Percentiles rank a stretch among this genome's conserved stretches.
phyloP scores from a whole-genome alignment of 192 early-diverging fungal genomes.

The Gaertneriomyces semiglobifer region DNA sequence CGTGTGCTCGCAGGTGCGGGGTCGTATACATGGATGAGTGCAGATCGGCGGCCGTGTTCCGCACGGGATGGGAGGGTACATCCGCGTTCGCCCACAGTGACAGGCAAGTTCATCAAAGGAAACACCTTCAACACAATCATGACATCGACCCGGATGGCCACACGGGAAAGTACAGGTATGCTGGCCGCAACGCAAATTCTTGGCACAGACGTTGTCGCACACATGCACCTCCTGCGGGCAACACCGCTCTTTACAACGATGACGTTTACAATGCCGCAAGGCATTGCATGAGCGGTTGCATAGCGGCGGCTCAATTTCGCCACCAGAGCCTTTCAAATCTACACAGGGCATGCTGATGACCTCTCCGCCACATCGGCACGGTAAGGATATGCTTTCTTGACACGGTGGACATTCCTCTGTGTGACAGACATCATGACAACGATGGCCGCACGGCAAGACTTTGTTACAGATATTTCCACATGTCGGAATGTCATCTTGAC shows the following conservation, averaged over 20 bases:
- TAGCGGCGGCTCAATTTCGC: conserved; percentile 24
- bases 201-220: conserved; percentile 40
- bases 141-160: conserved; percentile 44
- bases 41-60: conserved; percentile 74
- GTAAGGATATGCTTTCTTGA: conserved; percentile 10
- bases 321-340: conserved; percentile 27
- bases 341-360: conserved; percentile 23
- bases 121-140: conserved; percentile 58
- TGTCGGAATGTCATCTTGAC: conserved; percentile 36
- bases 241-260: conserved; percentile 40
- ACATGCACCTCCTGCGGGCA: conserved; percentile 39
- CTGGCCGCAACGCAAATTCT: conserved; percentile 38
- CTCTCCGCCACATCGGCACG: conserved; percentile 39
- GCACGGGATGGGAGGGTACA: conserved; percentile 85
- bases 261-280: conserved; percentile 40
- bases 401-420: conserved; percentile 41
- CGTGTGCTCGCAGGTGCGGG: conserved; percentile 74
- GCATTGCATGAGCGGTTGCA: conserved; percentile 39
- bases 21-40: conserved; percentile 65
- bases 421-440: conserved; percentile 39
- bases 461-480: conserved; percentile 42
- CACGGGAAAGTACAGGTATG: conserved; percentile 44
- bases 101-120: conserved; percentile 82
- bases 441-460: conserved; percentile 40
- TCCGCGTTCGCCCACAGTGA: conserved; percentile 75